A percentile compares a stretch with the other conserved stretches of the same genome.
These are phyloP conservation scores for Oryza longistaminata DNA, from an alignment of 176 grass and related monocot genomes.

Conservation along the genomic window DNA sequence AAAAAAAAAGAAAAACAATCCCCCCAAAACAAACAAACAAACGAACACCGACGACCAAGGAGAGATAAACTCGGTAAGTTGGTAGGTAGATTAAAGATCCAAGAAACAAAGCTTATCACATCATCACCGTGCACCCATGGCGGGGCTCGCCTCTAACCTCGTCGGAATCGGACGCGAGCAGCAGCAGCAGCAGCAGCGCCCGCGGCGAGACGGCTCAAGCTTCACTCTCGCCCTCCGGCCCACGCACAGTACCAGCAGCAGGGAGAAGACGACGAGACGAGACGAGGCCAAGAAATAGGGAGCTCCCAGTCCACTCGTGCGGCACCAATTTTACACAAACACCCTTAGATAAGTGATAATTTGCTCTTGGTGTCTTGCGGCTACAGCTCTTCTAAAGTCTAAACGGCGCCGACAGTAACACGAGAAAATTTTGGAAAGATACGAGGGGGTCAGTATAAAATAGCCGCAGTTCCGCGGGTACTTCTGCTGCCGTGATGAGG, in stretches of 20 bases:
- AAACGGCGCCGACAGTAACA: not conserved
- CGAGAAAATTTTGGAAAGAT: not conserved
- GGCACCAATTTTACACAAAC: not conserved
- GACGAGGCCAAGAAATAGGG: not conserved
- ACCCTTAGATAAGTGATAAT: not conserved
- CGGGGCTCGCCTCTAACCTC: not conserved
- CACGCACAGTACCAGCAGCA: not conserved
- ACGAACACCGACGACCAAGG: no score
- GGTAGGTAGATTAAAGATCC: not conserved
- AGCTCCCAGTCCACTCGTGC: no score
- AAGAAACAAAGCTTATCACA: not conserved
- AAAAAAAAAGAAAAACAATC: not conserved
- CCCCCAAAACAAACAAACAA: not conserved
- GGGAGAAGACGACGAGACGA: not conserved
- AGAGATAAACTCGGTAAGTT: no score
- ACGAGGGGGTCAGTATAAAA: not conserved
- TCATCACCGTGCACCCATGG: no score
- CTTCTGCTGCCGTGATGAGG: not conserved
- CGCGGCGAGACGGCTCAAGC: not conserved
- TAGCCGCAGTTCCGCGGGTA: not conserved
- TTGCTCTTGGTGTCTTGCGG: not conserved
- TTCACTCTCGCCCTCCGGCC: no score
- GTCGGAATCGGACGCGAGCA: not conserved
- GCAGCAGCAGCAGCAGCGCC: not conserved
- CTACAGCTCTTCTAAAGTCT: not conserved